Evolutionary conservation across 805 yeast genomes (phyloP).

Genomic region (Saccharomycopsis fermentans): DNA sequence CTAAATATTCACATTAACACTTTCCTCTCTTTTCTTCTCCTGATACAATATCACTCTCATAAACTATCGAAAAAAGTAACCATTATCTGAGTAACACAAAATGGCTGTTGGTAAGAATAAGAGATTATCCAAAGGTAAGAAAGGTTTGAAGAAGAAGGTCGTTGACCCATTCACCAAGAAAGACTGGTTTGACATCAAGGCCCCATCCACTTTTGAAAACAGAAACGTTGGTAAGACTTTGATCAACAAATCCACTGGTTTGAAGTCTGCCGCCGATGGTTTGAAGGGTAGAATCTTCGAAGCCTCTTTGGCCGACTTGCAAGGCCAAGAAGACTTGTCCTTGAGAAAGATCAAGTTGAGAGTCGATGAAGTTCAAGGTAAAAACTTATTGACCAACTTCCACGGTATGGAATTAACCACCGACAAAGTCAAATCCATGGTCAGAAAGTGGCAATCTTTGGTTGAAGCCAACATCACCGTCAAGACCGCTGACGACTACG

Average conservation of each 20-base stretch:
- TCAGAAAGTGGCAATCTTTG: conserved; percentile 98
- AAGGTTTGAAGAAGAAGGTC: conserved; percentile 98
- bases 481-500: conserved; percentile 96
- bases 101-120: conserved; percentile 87
- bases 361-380: conserved; percentile 98
- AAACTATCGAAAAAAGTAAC: conserved; percentile 36
- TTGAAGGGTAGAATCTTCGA: conserved; percentile 97
- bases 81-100: conserved; percentile 18
- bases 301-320: conserved; percentile 92
- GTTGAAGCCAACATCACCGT: conserved; percentile 98
- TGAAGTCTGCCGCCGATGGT: conserved; percentile 95
- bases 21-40: background rate
- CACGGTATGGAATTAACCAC: conserved; percentile 98
- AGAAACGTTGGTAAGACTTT: conserved; percentile 98
- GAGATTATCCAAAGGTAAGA: conserved; percentile 80
- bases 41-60: conserved; percentile 64
- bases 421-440: conserved; percentile 94
- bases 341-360: conserved; percentile 95
- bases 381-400: conserved; percentile 97
- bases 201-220: conserved; percentile 97
- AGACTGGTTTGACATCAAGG: conserved; percentile 98
- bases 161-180: conserved; percentile 99
- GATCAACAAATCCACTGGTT: conserved; percentile 97
- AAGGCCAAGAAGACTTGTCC: conserved; percentile 98
- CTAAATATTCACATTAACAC: background rate